Conservation (phyloP, 106 monocot species). For the Alisma plantagoaquatica region DNA sequence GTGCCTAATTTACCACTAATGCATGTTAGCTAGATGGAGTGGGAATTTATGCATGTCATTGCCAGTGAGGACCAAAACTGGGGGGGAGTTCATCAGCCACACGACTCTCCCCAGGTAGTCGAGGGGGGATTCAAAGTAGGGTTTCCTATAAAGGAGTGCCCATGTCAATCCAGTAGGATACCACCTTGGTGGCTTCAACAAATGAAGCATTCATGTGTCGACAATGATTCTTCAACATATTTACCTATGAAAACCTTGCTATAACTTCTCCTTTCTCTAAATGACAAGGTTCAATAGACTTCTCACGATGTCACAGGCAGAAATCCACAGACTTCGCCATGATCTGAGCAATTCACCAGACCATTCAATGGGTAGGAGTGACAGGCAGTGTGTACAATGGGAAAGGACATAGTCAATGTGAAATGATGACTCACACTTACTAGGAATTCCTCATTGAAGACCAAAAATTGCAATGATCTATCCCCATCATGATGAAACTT, state of each 20-base stretch:
- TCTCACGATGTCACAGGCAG: constrained; percentile 6
- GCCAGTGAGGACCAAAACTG: too few species aligned
- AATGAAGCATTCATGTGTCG: too few species aligned
- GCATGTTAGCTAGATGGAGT: too few species aligned
- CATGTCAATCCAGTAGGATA: too few species aligned
- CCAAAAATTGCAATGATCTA: constrained; percentile 8
- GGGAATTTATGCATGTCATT: too few species aligned
- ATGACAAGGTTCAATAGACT: constrained; percentile 17
- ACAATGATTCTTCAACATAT: constrained; percentile 8
- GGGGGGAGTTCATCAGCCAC: too few species aligned
- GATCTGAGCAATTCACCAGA: neutral
- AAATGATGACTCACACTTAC: constrained; percentile 11
- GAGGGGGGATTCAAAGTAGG: too few species aligned
- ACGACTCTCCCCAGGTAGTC: too few species aligned
- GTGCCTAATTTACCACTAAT: too few species aligned
- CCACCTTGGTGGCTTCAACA: too few species aligned
- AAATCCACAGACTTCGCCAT: neutral
- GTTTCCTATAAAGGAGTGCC: too few species aligned
- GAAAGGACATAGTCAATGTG: constrained; percentile 4
- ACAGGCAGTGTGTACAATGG: constrained; percentile 2
- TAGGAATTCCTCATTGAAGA: constrained; percentile 17
- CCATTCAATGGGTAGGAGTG: constrained; percentile 2
- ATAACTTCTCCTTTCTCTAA: constrained; percentile 16
- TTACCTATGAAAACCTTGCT: too few species aligned
- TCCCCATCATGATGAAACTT: neutral